These are phyloP conservation scores for Cytospora mali DNA, from an alignment of 2,329 filamentous ascomycete species.

Conservation along the genomic window DNA sequence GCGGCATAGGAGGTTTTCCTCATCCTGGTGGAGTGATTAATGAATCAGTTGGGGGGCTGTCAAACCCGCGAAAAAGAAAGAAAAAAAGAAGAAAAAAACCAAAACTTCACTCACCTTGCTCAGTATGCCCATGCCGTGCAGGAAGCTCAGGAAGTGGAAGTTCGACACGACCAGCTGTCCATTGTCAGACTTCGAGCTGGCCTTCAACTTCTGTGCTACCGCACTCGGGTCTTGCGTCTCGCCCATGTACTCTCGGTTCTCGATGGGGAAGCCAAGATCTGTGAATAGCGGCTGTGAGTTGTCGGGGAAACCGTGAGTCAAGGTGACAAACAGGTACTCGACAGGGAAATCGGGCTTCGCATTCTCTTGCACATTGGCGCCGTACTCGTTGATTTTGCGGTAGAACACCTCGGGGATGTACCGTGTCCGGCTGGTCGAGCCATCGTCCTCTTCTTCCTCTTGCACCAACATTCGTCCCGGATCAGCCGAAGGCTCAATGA, in stretches of 20 bases:
- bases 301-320: conserved; percentile 94
- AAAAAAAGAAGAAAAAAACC: no score
- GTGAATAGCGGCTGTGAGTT: conserved; percentile 76
- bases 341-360: conserved; percentile 96
- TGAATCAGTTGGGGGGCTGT: background rate
- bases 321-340: conserved; percentile 91
- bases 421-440: conserved; percentile 66
- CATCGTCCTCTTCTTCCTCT: conserved; percentile 84
- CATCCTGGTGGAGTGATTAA: conserved; percentile 64
- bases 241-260: conserved; percentile 86
- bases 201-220: conserved; percentile 69
- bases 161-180: conserved; percentile 77
- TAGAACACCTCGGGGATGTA: conserved; percentile 99
- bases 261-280: conserved; percentile 77
- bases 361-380: conserved; percentile 93
- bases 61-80: background rate
- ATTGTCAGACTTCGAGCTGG: conserved; percentile 58
- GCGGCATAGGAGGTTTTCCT: conserved; percentile 82
- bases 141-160: conserved; percentile 90
- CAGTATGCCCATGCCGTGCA: conserved; percentile 78
- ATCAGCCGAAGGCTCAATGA: conserved; percentile 92
- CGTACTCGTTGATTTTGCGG: conserved; percentile 92
- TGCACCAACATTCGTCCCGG: conserved; percentile 93
- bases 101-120: conserved; percentile 67
- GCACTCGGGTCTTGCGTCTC: conserved; percentile 78